Conservation (phyloP, 306 rosid species). For the Pyrus communis region DNA sequence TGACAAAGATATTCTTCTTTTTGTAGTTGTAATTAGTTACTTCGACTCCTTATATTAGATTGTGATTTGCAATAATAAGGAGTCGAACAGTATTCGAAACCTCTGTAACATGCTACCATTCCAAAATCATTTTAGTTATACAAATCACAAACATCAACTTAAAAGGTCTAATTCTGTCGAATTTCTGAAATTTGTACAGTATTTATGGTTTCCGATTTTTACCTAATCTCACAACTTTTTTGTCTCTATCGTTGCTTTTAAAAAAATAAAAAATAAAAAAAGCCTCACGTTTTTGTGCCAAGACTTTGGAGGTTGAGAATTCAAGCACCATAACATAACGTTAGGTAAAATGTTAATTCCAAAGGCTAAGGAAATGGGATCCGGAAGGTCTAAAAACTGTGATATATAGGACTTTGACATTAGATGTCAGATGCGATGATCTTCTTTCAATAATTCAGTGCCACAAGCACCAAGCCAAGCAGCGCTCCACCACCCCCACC, state of each 20-base stretch:
- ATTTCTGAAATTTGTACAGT: not conserved
- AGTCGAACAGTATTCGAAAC: no score
- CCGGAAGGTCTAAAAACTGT: slow-evolving; percentile 21
- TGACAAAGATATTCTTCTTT: no score
- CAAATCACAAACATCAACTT: not conserved
- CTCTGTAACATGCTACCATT: not conserved
- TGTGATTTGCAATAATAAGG: no score
- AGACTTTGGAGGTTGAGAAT: not conserved
- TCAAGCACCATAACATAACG: not conserved
- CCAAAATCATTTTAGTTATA: not conserved
- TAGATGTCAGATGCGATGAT: slow-evolving; percentile 26
- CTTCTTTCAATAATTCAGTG: slow-evolving; percentile 57
- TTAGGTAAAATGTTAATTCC: slow-evolving; percentile 34
- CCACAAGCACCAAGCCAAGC: slow-evolving; percentile 43
- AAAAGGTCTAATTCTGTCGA: not conserved
- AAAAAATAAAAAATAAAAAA: no score
- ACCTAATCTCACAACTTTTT: not conserved
- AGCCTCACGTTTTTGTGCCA: not conserved
- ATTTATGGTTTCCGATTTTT: not conserved
- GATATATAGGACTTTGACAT: slow-evolving; percentile 43
- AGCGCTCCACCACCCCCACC: not conserved
- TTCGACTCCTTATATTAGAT: no score
- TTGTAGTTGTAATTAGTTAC: no score
- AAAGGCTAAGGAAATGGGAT: slow-evolving; percentile 22
- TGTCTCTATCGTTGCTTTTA: not conserved